Conservation (phyloP, 208 protist species). For the Histomonas meleagridis region DNA sequence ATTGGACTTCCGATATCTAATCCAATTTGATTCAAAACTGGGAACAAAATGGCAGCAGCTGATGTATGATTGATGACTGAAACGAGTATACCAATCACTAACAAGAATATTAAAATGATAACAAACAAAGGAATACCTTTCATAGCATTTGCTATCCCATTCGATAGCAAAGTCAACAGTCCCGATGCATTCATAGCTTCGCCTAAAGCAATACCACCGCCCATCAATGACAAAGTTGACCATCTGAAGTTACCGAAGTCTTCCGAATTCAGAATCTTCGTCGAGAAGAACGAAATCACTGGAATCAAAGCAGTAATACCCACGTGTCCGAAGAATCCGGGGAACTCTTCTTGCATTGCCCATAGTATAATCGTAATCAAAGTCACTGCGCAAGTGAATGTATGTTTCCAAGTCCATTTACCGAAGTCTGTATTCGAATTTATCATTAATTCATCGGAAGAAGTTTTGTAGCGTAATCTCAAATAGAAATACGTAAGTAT, state of each 20-base stretch:
- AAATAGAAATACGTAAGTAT: background rate
- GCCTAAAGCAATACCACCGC: conserved; percentile 9
- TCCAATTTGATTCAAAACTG: conserved; percentile 20
- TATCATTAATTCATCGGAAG: background rate
- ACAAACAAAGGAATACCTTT: background rate
- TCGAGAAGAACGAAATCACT: background rate
- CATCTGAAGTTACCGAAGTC: background rate
- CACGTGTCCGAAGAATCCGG: background rate
- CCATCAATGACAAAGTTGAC: conserved; percentile 21
- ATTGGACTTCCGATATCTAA: background rate
- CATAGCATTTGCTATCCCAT: background rate
- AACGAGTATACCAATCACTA: background rate
- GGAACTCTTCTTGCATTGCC: conserved; percentile 3
- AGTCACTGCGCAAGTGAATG: background rate
- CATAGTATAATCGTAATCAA: background rate
- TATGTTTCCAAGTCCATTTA: conserved; percentile 25
- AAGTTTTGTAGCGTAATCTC: background rate
- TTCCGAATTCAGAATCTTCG: background rate
- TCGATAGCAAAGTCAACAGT: background rate
- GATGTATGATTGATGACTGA: conserved; percentile 26
- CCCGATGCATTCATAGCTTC: background rate
- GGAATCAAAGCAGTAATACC: conserved; percentile 1
- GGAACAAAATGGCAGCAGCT: conserved; percentile 28
- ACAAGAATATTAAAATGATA: background rate
- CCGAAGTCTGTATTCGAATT: background rate